These are phyloP conservation scores for Didymella pinodella DNA, from an alignment of 2,329 filamentous ascomycete species.

Conservation along the genomic window DNA sequence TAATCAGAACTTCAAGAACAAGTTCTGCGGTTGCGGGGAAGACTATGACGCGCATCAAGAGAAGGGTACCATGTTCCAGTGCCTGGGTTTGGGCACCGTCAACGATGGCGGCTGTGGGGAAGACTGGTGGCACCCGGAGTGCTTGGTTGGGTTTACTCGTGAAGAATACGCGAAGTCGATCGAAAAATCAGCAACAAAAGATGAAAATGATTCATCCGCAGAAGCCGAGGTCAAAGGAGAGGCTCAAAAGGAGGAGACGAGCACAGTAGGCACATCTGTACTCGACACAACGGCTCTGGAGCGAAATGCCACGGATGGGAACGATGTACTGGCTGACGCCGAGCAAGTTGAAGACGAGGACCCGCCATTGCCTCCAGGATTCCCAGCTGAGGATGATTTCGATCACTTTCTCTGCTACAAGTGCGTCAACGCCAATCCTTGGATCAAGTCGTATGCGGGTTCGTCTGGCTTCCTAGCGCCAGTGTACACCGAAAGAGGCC, in stretches of 20 bases:
- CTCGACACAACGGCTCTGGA: conserved; percentile 32
- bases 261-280: conserved; percentile 25
- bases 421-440: conserved; percentile 85
- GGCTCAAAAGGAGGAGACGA: conserved; percentile 13
- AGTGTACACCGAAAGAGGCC: conserved; percentile 62
- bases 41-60: conserved; percentile 89
- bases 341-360: conserved; percentile 64
- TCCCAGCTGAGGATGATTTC: conserved; percentile 88
- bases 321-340: conserved; percentile 56
- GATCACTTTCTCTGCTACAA: conserved; percentile 94
- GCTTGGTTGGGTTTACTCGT: conserved; percentile 80
- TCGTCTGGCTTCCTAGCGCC: conserved; percentile 79
- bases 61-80: conserved; percentile 98
- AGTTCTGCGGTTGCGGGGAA: conserved; percentile 87
- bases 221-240: conserved; percentile 16
- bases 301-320: conserved; percentile 39
- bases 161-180: conserved; percentile 68
- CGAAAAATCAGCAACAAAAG: conserved; percentile 35
- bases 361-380: conserved; percentile 78
- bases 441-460: conserved; percentile 89
- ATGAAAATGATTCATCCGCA: conserved; percentile 17
- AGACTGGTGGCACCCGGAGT: conserved; percentile 98
- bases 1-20: conserved; percentile 94
- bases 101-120: conserved; percentile 91
- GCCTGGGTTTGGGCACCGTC: conserved; percentile 79